Conservation (phyloP, 495 filamentous ascomycete species). For the Aspergillus funiculosus region DNA sequence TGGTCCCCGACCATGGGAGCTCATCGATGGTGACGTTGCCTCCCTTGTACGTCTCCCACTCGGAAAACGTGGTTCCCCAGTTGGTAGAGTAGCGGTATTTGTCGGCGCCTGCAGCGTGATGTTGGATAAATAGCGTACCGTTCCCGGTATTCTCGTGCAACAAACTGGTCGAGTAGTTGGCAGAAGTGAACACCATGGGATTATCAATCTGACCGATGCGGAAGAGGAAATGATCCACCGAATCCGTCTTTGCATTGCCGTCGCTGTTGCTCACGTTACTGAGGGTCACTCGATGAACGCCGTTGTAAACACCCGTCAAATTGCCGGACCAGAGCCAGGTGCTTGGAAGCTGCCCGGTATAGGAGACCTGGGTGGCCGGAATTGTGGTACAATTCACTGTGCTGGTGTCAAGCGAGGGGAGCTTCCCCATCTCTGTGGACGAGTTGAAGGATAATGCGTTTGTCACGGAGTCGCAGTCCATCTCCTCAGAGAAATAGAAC, state of each 20-base stretch:
- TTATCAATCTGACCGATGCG: slow-evolving; percentile 52
- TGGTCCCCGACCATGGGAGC: slow-evolving; percentile 54
- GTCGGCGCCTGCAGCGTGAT: slow-evolving; percentile 59
- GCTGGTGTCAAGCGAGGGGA: slow-evolving; percentile 31
- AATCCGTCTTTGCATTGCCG: slow-evolving; percentile 37
- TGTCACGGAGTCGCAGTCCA: slow-evolving; percentile 54
- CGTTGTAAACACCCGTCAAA: slow-evolving; percentile 54
- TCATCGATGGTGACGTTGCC: slow-evolving; percentile 40
- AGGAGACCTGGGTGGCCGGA: slow-evolving; percentile 15
- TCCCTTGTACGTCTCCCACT: slow-evolving; percentile 53
- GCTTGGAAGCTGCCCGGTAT: slow-evolving; percentile 46
- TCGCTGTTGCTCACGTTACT: slow-evolving; percentile 44
- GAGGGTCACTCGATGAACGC: slow-evolving; percentile 56
- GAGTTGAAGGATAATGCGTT: slow-evolving; percentile 48
- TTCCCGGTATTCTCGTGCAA: slow-evolving; percentile 36
- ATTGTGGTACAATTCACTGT: slow-evolving; percentile 42
- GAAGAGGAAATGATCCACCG: slow-evolving; percentile 51
- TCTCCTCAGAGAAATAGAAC: slow-evolving; percentile 54
- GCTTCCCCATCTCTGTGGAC: slow-evolving; percentile 36
- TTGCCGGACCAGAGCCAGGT: slow-evolving; percentile 48
- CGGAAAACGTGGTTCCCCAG: slow-evolving; percentile 53
- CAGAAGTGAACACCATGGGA: slow-evolving; percentile 52
- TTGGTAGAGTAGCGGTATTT: slow-evolving; percentile 58
- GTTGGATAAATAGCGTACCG: slow-evolving; percentile 45
- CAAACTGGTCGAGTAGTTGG: slow-evolving; percentile 54